Base-by-base conservation (phyloP, 2,329 filamentous ascomycete species). In the Botrytis deweyae region DNA sequence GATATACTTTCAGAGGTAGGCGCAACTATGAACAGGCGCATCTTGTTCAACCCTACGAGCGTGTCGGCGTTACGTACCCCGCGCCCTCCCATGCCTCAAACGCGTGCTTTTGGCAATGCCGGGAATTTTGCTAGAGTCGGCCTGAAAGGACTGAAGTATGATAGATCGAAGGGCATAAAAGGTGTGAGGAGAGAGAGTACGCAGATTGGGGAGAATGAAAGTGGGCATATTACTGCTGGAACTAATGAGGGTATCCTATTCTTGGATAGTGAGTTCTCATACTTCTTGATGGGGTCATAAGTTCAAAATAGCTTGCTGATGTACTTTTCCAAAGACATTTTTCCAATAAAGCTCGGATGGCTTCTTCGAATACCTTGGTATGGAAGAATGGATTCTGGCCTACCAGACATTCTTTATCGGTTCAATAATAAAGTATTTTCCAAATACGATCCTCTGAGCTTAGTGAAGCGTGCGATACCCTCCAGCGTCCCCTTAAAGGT, bases 171-270 rank as follows among this genome's bases (percentile, higher is more conserved):
- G 33, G 62, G 62, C 16, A 74, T 38, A 36, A 78, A 65, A 70
- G 75, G 75, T 64, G 74, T 77, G 72, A 81, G 79, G 70, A 86
- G 83, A 83, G 82, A 85, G 78, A 87, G 83, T 40, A 83, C 84
- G 36, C 80, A 83, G 72, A 82, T 86, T 18, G 89, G 88, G 70
- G 88, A 89, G 77, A 87, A 92, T 78, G 90, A 92, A 76, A 89
- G 89, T 16, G 95, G 96, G 0, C 94, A 98, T 79, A 97, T 98
- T 77, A 85, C 87, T n/a, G 87, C 92, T 18, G 87, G 86, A 4
- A 84, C 91, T 1, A 92, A 95, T 78, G 93, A 98, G 84, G 91
- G 92, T 0, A 90, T 98, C 64, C 83, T 98, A 10, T 99, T 97
- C 84, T 91, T 98, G 80, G 94, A 97, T 81, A 97, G 93, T 95